Conservation (phyloP, 1,284 basidiomycete genomes). For the Mycosarcoma mackinlayi region DNA sequence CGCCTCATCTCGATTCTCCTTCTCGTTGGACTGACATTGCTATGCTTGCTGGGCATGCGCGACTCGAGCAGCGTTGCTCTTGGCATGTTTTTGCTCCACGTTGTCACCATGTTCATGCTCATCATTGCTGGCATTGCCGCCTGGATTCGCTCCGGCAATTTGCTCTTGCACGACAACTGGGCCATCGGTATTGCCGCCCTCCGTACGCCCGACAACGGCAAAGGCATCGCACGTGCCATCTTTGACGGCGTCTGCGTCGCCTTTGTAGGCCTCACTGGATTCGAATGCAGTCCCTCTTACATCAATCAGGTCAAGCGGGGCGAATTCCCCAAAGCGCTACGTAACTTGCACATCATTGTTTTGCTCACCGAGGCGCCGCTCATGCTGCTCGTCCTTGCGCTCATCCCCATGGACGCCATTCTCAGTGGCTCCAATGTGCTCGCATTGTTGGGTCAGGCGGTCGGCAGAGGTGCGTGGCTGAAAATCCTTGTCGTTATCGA, state of each 20-base stretch:
- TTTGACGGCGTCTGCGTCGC: constrained; percentile 53
- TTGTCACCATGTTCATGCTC: constrained; percentile 51
- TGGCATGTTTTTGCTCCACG: constrained; percentile 49
- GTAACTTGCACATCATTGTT: constrained; percentile 47
- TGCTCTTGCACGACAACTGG: constrained; percentile 46
- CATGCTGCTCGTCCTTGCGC: constrained; percentile 51
- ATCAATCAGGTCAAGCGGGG: constrained; percentile 49
- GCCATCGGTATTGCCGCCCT: constrained; percentile 22
- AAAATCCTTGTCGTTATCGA: constrained; percentile 52
- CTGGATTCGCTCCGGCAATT: constrained; percentile 46
- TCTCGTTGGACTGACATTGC: constrained; percentile 33
- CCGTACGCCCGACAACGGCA: constrained; percentile 21
- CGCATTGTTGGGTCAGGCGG: constrained; percentile 33
- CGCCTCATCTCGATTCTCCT: constrained; percentile 44
- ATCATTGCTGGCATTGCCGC: constrained; percentile 47
- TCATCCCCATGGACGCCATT: constrained; percentile 35
- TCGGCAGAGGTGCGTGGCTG: constrained; percentile 44
- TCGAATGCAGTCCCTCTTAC: constrained; percentile 57
- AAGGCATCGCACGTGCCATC: constrained; percentile 39
- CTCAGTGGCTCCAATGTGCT: constrained; percentile 49
- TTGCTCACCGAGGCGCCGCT: constrained; percentile 50
- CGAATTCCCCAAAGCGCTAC: constrained; percentile 47
- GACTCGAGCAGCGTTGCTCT: constrained; percentile 54
- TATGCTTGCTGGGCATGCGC: constrained; percentile 42
- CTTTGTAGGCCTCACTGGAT: constrained; percentile 58